Evolutionary conservation across 2,329 filamentous ascomycete genomes (phyloP).

Genomic region (Cucurbitaria berberidis): DNA sequence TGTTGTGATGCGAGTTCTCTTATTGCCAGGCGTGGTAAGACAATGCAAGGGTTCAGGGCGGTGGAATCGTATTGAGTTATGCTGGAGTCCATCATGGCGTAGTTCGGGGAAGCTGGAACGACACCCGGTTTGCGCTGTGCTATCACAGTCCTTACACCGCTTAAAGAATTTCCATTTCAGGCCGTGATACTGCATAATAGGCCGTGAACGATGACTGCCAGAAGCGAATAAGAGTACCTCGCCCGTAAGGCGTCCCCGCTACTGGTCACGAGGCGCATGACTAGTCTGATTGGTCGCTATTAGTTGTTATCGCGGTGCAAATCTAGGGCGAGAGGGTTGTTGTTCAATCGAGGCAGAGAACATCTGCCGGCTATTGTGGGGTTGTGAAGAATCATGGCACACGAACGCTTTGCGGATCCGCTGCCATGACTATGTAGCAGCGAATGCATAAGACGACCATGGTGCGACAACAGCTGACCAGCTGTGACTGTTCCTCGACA

Average conservation of each 20-base stretch:
- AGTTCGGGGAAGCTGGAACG: slow-evolving; percentile 28
- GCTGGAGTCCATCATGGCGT: slow-evolving; percentile 1
- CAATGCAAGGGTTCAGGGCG: slow-evolving; percentile 20
- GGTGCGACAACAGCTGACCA: background rate
- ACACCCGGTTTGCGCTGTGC: slow-evolving; percentile 21
- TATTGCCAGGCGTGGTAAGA: slow-evolving; percentile 6
- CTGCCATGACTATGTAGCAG: slow-evolving; percentile 25
- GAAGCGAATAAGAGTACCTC: slow-evolving; percentile 12
- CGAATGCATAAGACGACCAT: background rate
- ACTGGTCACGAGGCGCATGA: slow-evolving; percentile 5
- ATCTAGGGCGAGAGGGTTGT: background rate
- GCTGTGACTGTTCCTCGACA: background rate
- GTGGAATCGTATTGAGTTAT: background rate
- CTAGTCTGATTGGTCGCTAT: slow-evolving; percentile 1
- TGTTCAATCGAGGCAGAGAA: slow-evolving; percentile 10
- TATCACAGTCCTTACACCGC: slow-evolving; percentile 10
- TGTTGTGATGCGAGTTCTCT: background rate
- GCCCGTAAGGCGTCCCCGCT: background rate
- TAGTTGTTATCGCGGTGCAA: background rate
- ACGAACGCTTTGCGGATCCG: slow-evolving; percentile 27
- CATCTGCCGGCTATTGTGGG: slow-evolving; percentile 32
- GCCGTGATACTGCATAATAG: slow-evolving; percentile 10
- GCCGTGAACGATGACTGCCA: slow-evolving; percentile 10
- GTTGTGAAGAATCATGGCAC: slow-evolving; percentile 23
- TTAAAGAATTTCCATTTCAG: slow-evolving; percentile 9